A percentile compares a stretch with the other conserved stretches of the same genome.
Conservation (phyloP, 2,329 filamentous ascomycete species). For the Orbilia oligospora region DNA sequence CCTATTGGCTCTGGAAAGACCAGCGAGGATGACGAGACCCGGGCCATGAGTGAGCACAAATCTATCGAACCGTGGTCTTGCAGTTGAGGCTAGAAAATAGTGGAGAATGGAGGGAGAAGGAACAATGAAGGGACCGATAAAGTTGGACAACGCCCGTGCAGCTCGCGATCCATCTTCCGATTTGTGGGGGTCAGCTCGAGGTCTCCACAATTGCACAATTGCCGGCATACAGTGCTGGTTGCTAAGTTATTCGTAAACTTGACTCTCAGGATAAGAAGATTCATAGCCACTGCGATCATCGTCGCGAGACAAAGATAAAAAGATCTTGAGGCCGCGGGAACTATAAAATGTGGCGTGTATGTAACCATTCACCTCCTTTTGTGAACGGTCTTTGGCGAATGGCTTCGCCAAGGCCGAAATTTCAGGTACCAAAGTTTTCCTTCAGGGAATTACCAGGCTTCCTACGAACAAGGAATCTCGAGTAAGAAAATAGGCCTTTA, state of each 20-base stretch:
- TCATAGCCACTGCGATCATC: constrained; percentile 7
- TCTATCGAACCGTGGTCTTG: constrained; percentile 51
- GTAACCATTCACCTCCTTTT: constrained; percentile 37
- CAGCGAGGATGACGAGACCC: constrained; percentile 23
- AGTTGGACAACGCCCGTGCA: constrained; percentile 43
- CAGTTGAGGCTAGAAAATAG: constrained; percentile 25
- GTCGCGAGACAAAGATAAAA: constrained; percentile 36
- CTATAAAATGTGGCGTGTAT: constrained; percentile 17
- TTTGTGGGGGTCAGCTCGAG: constrained; percentile 48
- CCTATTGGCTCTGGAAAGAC: constrained; percentile 44
- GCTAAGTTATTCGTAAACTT: constrained; percentile 35
- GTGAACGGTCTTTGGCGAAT: constrained; percentile 34
- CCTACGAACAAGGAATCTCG: constrained; percentile 33
- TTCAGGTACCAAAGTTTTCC: constrained; percentile 44
- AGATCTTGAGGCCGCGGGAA: constrained; percentile 7
- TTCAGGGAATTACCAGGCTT: constrained; percentile 15
- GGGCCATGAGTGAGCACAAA: constrained; percentile 36
- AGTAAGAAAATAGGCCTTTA: constrained; percentile 34
- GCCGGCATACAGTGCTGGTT: constrained; percentile 13
- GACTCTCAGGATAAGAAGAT: neutral
- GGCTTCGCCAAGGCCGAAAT: constrained; percentile 31
- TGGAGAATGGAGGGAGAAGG: constrained; percentile 24
- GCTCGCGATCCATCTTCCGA: constrained; percentile 50
- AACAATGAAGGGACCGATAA: constrained; percentile 28
- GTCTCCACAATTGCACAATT: constrained; percentile 24